Base-by-base conservation (phyloP, 1,284 basidiomycete genomes). In the Trichosporon sp. region DNA sequence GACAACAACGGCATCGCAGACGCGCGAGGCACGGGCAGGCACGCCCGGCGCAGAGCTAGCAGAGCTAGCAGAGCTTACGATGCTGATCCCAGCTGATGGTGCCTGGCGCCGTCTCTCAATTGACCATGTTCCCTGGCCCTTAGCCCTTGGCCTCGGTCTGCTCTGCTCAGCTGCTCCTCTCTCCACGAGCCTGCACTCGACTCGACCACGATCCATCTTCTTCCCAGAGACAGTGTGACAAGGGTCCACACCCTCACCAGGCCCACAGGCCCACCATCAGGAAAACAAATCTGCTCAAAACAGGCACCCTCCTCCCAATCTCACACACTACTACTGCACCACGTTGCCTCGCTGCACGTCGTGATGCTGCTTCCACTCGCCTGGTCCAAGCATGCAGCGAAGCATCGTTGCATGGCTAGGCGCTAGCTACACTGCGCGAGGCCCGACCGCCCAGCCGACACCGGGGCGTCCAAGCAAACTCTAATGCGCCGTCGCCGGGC, bases 71-170 rank as follows among this genome's bases (percentile, higher is more conserved):
- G 12, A 15, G n/a, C 12, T 25, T 3, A 23, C 21, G 47, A 21
- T 51, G 47, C 47, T 51, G 47, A 51, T 51, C 47, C 47, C 47
- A 51, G 47, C 47, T 51, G 47, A 51, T 51, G 47, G 47, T 51
- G 47, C 47, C 47, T 51, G 47, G 21, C 34, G 6, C 5, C 34
- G n/a, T 34, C 7, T 25, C 21, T 51, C 47, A 51, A 51, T 51
- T 51, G 47, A n/a, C 21, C 47, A 51, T 51, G 47, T 51, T 13
- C 38, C 38, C 38, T 42, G 18, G 12, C 6, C 47, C 18, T n/a
- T n/a, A n/a, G n/a, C 47, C 21, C 47, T 25, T 51, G 47, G 8
- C 47, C 12, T 18, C 21, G 21, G n/a, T 51, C 47, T 3, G 21
- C n/a, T 25, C 21, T 23, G n/a, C 47, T 34, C 12, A 5, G 34